phyloP scores from a whole-genome alignment of 768 basidiomycete genomes.

The Pulveroboletus sp. region DNA sequence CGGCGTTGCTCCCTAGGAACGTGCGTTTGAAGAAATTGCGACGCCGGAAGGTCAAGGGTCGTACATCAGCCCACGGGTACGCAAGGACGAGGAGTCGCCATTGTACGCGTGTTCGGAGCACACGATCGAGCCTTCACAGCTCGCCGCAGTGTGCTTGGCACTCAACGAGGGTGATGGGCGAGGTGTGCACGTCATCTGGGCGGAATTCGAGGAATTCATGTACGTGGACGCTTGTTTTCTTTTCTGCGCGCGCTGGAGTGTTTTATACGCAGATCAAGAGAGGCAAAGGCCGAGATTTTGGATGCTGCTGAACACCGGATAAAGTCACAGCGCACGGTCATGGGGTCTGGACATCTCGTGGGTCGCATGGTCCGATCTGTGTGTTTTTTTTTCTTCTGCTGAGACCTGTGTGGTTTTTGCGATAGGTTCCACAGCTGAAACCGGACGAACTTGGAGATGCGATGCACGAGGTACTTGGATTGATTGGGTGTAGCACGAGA shows the following conservation, averaged over 20 bases:
- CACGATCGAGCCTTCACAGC: conserved; percentile 22
- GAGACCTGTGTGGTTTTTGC: background rate
- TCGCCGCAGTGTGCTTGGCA: conserved; percentile 14
- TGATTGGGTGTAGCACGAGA: conserved; percentile 5
- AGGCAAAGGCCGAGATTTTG: conserved; percentile 25
- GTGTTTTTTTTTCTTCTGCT: background rate
- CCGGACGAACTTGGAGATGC: conserved; percentile 25
- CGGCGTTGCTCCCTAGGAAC: conserved; percentile 11
- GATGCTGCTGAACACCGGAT: conserved; percentile 23
- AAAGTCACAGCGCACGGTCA: conserved; percentile 16
- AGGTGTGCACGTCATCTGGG: conserved; percentile 29
- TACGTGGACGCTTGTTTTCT: conserved; percentile 3
- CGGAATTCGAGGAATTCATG: conserved; percentile 29
- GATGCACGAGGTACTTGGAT: conserved; percentile 22
- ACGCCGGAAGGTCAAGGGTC: conserved; percentile 2
- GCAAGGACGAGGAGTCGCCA: conserved; percentile 28
- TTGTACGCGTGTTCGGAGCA: conserved; percentile 24
- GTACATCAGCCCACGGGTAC: conserved; percentile 20
- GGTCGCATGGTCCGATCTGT: background rate
- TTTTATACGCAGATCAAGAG: conserved; percentile 15
- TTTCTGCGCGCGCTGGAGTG: background rate
- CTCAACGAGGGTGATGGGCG: conserved; percentile 8
- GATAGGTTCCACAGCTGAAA: conserved; percentile 27
- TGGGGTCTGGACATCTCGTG: conserved; percentile 30
- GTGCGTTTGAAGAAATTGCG: conserved; percentile 22